These are phyloP conservation scores for Rhizomucor miehei DNA, from an alignment of 371 early-diverging fungal genomes.

Conservation along the genomic window DNA sequence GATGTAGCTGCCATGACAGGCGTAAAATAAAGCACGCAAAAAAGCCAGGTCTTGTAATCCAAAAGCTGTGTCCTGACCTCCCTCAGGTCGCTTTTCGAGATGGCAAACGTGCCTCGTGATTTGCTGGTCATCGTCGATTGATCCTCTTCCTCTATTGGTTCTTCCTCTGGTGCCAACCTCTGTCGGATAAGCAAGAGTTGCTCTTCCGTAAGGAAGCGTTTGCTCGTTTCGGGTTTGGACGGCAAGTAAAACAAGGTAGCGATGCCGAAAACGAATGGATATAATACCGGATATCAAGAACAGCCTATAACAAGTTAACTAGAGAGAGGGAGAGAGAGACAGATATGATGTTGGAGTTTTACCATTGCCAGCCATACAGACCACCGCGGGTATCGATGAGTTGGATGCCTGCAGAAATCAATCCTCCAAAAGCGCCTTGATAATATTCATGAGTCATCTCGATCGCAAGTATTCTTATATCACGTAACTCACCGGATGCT, in stretches of 20 bases:
- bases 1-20: slow-evolving; percentile 56
- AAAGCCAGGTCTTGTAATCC: slow-evolving; percentile 45
- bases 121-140: slow-evolving; percentile 1
- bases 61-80: slow-evolving; percentile 25
- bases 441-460: too few species aligned
- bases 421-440: slow-evolving; percentile 41
- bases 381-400: slow-evolving; percentile 39
- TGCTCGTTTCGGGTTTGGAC: slow-evolving; percentile 40
- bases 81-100: slow-evolving; percentile 8
- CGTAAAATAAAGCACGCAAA: slow-evolving; percentile 41
- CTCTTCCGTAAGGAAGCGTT: slow-evolving; percentile 36
- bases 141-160: slow-evolving; percentile 1
- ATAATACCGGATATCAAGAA: slow-evolving; percentile 39
- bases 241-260: slow-evolving; percentile 39
- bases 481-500: slow-evolving; percentile 22
- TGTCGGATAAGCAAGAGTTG: slow-evolving; percentile 22
- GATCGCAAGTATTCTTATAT: not conserved
- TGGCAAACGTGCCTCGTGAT: slow-evolving; percentile 4
- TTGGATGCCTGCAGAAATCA: slow-evolving; percentile 46
- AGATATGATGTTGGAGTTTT: too few species aligned
- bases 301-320: slow-evolving; percentile 14
- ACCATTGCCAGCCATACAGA: slow-evolving; percentile 52
- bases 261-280: slow-evolving; percentile 37
- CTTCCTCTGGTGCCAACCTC: slow-evolving; percentile 12
- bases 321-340: not conserved